These are phyloP conservation scores for Cladophialophora psammophila DNA, from an alignment of 2,329 filamentous ascomycete species.

Conservation along the genomic window DNA sequence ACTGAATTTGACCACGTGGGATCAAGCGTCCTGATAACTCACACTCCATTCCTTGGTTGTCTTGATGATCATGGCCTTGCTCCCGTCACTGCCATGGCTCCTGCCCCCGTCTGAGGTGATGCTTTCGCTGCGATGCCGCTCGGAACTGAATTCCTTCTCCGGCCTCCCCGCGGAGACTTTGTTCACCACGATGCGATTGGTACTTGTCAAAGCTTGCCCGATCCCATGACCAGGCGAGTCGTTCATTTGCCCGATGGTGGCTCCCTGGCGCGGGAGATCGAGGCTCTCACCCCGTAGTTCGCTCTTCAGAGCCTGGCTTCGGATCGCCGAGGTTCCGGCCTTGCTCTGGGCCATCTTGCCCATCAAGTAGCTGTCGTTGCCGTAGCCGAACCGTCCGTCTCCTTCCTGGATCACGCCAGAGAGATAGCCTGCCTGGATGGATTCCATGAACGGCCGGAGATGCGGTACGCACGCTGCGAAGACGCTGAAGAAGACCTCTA, in stretches of 20 bases:
- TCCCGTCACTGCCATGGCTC: conserved; percentile 30
- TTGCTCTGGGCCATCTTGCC: conserved; percentile 32
- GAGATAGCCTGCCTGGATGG: conserved; percentile 32
- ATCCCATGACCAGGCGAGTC: conserved; percentile 9
- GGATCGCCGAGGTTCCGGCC: conserved; percentile 10
- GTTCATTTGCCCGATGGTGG: not conserved
- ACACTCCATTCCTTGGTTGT: conserved; percentile 32
- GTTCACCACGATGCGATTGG: conserved; percentile 23
- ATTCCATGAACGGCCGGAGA: conserved; percentile 32
- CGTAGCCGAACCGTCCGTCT: conserved; percentile 28
- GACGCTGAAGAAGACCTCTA: conserved; percentile 29
- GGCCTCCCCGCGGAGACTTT: conserved; percentile 13
- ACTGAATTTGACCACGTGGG: not conserved
- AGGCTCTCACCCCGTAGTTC: conserved; percentile 21
- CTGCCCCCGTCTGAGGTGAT: conserved; percentile 23
- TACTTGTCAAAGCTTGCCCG: conserved; percentile 21
- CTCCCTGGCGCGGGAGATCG: conserved; percentile 28
- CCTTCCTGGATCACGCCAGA: conserved; percentile 29
- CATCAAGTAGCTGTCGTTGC: conserved; percentile 34
- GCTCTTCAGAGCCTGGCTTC: conserved; percentile 28
- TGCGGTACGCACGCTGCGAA: conserved; percentile 30
- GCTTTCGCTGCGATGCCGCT: conserved; percentile 26
- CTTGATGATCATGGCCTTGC: conserved; percentile 34
- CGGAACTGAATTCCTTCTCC: conserved; percentile 3
- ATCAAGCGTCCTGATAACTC: conserved; percentile 27